These are phyloP conservation scores for Naegleria fowleri DNA, from an alignment of 208 protist genomes.

Conservation along the genomic window DNA sequence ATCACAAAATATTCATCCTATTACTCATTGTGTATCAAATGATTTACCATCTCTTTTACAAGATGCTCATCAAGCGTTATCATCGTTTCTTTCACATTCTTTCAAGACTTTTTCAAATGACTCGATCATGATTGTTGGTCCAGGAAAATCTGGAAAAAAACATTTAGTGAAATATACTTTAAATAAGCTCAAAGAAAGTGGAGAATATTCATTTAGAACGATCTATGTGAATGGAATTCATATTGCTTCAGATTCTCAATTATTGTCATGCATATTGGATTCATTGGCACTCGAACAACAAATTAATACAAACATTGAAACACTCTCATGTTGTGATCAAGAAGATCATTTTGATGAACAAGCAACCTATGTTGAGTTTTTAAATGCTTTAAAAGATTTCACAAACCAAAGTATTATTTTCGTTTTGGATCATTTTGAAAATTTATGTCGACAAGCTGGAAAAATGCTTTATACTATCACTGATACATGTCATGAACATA, in stretches of 20 bases:
- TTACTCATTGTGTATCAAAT: not conserved
- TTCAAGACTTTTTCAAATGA: not conserved
- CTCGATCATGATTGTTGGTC: not conserved
- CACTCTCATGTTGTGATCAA: not conserved
- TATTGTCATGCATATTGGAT: not conserved
- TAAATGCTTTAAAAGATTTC: not conserved
- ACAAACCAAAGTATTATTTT: not conserved
- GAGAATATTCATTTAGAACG: not conserved
- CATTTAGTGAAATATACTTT: not conserved
- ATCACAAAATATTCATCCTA: too few relatives aligned
- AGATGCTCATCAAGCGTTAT: not conserved
- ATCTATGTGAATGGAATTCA: not conserved
- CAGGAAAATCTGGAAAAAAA: not conserved
- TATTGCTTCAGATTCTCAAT: not conserved
- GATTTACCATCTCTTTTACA: not conserved
- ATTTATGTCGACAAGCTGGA: not conserved
- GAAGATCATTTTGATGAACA: not conserved
- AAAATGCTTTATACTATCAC: not conserved
- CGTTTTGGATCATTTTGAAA: not conserved
- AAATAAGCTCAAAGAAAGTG: not conserved
- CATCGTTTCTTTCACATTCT: not conserved
- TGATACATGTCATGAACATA: not conserved
- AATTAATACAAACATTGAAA: not conserved
- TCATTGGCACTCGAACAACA: not conserved
- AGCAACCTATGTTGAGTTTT: not conserved